Base-by-base conservation (phyloP, 116 monocot genomes). In the Posidonia oceanica region DNA sequence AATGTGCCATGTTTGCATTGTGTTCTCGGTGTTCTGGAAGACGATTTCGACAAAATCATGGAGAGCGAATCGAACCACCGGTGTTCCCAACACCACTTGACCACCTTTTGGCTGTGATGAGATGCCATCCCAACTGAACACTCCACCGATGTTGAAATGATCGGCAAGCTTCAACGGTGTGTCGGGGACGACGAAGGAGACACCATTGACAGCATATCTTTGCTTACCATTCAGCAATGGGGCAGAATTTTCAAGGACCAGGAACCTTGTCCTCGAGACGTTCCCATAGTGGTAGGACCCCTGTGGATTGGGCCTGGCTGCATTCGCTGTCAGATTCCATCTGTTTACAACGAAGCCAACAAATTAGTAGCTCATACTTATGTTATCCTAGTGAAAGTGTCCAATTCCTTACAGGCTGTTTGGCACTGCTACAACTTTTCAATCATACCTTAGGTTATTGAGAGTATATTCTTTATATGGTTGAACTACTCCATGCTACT, bases 131-230 rank as follows among this genome's bases (percentile, higher is more conserved):
- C 78, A 84, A 39, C 62, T 55, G 64, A 96, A 83, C 15, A 91
- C 86, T 11, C 91, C 85, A 3, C 39, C 70, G 29, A 91, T 88
- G 73, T 89, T 87, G 72, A 80, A 89, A 53, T 83, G 72, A 63
- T 97, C 97, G 0, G 89, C 97, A 7, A 97, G 89, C 79, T 97
- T 97, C 66, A 92, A 61, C 8, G 97, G 97, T 3, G 89, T 92
- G 65, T 87, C 80, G 15, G 97, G 92, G 12, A 79, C 71, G 14
- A 89, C 84, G 61, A 79, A 97, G 16, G 89, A 85, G 38, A 92
- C 78, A 2, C 87, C 73, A 58, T 97, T 92, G n/a, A 91, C 80
- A 2, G 89, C 87, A 67, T 85, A 97, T 1, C 89, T 69, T 69
- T 72, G 89, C 77, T 85, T 87, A 7, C 85, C 82, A 18, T 81